Conservation (phyloP, 495 filamentous ascomycete species). For the Aspergillus leporis region DNA sequence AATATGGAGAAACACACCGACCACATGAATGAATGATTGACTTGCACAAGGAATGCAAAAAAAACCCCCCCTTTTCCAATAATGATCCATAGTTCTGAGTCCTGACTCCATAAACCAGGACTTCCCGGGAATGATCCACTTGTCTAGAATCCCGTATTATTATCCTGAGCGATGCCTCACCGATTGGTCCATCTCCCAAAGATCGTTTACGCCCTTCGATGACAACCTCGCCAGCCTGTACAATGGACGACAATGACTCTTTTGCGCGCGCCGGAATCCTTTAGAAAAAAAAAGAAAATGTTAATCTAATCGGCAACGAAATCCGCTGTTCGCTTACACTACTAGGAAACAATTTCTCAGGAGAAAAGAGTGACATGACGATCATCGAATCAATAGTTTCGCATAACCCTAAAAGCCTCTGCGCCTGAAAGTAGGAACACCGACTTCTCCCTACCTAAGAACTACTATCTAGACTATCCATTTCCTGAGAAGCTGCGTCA, state of each 20-base stretch:
- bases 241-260: too few relatives aligned
- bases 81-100: not conserved
- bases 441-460: too few relatives aligned
- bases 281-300: not conserved
- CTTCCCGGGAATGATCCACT: not conserved
- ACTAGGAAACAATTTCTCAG: not conserved
- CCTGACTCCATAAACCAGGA: not conserved
- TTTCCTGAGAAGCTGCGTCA: not conserved
- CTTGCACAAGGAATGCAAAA: not conserved
- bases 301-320: not conserved
- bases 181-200: not conserved
- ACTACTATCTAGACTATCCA: too few relatives aligned
- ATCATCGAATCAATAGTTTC: slow-evolving; percentile 1
- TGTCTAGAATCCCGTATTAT: too few relatives aligned
- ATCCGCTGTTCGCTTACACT: not conserved
- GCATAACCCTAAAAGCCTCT: not conserved
- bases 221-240: not conserved
- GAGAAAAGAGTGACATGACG: not conserved
- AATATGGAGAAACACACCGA: not conserved
- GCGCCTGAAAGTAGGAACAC: too few relatives aligned
- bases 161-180: not conserved
- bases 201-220: slow-evolving; percentile 2
- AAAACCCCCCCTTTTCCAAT: not conserved
- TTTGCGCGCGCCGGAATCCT: too few relatives aligned
- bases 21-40: slow-evolving; percentile 3